A percentile compares a stretch with the other conserved stretches of the same genome.
phyloP scores from a whole-genome alignment of 495 filamentous ascomycete species.

The Mytilinidion resinicola region DNA sequence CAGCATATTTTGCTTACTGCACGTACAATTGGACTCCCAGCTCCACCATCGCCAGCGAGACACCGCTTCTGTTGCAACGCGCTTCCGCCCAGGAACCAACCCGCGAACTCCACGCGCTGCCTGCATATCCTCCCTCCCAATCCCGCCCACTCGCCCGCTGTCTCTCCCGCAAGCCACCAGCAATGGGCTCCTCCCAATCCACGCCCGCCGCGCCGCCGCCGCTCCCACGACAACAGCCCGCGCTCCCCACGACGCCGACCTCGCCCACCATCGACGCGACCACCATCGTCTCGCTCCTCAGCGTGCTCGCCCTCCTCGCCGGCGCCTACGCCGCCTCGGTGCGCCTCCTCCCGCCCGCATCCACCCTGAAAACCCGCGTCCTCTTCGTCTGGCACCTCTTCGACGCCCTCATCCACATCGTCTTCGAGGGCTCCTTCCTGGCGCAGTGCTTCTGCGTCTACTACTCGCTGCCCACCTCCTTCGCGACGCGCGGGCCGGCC shows the following conservation, averaged over 20 bases:
- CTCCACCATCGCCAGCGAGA: background rate
- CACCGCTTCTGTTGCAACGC: background rate
- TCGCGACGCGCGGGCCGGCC: slow-evolving; percentile 13
- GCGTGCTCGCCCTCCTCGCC: slow-evolving; percentile 49
- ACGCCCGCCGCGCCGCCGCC: background rate
- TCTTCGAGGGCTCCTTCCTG: slow-evolving; percentile 84
- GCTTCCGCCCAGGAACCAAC: too few relatives aligned
- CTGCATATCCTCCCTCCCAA: too few relatives aligned
- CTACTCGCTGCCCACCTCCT: slow-evolving; percentile 26
- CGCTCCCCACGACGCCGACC: background rate
- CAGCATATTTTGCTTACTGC: background rate
- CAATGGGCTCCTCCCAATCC: background rate
- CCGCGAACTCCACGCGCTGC: too few relatives aligned
- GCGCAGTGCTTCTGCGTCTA: slow-evolving; percentile 87
- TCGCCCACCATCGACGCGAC: slow-evolving; percentile 41
- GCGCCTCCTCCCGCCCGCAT: slow-evolving; percentile 42
- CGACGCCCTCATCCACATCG: slow-evolving; percentile 80
- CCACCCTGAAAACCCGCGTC: slow-evolving; percentile 49
- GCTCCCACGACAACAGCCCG: slow-evolving; percentile 8
- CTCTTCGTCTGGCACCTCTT: slow-evolving; percentile 96
- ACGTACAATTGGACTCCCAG: slow-evolving; percentile 12
- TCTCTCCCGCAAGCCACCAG: too few relatives aligned
- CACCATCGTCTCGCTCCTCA: slow-evolving; percentile 48
- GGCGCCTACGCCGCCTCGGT: slow-evolving; percentile 45
- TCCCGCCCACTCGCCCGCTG: too few relatives aligned